A percentile compares a stretch with the other conserved stretches of the same genome.
These are phyloP conservation scores for Psilocybe cubensis DNA, from an alignment of 768 basidiomycete species.

Conservation along the genomic window DNA sequence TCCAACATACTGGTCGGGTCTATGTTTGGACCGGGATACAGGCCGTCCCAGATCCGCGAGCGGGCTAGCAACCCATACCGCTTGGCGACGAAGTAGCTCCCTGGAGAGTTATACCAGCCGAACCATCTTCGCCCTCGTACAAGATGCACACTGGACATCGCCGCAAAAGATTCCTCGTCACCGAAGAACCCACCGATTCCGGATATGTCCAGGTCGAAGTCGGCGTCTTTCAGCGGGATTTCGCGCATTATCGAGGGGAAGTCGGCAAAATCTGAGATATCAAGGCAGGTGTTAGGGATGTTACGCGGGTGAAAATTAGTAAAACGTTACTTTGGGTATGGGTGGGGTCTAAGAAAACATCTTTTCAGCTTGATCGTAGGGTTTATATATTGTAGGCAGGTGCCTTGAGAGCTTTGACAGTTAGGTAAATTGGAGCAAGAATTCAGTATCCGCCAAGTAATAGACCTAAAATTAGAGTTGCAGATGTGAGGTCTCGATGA, in stretches of 20 bases:
- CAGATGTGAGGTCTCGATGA: too few relatives aligned
- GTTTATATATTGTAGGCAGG: background rate
- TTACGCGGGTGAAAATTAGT: background rate
- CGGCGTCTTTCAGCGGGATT: slow-evolving; percentile 9
- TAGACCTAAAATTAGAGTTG: too few relatives aligned
- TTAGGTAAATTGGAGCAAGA: background rate
- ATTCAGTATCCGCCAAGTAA: too few relatives aligned
- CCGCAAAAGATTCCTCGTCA: slow-evolving; percentile 21
- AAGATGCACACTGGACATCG: slow-evolving; percentile 22
- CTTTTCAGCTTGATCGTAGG: background rate
- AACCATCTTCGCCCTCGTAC: slow-evolving; percentile 17
- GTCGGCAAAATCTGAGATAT: background rate
- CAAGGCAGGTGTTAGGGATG: background rate
- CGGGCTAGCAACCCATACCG: slow-evolving; percentile 18
- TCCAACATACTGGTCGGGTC: slow-evolving; percentile 20
- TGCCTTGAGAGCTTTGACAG: background rate
- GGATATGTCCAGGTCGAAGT: slow-evolving; percentile 18
- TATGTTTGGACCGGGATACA: slow-evolving; percentile 18
- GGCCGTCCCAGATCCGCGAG: slow-evolving; percentile 18
- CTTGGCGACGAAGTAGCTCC: slow-evolving; percentile 20
- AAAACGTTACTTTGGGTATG: background rate
- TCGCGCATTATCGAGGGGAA: background rate
- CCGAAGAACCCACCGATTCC: slow-evolving; percentile 23
- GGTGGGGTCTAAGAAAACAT: background rate
- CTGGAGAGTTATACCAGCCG: slow-evolving; percentile 24